phyloP scores from a whole-genome alignment of 495 filamentous ascomycete species.

The Penicillium manginii region DNA sequence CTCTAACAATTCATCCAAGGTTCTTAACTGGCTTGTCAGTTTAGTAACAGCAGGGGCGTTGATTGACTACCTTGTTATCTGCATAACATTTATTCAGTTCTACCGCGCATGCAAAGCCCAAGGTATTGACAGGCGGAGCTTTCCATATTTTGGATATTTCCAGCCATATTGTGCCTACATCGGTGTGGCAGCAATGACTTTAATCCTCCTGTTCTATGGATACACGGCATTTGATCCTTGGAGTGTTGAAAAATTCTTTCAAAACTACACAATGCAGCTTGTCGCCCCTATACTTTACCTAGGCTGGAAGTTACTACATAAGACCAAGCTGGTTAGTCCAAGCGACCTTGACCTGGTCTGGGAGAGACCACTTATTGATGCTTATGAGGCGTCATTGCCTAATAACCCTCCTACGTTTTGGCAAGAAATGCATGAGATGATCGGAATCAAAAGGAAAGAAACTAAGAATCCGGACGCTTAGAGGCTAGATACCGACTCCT shows the following conservation, averaged over 20 bases:
- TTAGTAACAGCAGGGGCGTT: conserved; percentile 47
- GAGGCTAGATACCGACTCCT: not conserved
- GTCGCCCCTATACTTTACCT: conserved; percentile 51
- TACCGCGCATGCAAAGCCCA: conserved; percentile 62
- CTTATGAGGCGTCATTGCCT: conserved; percentile 32
- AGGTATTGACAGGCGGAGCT: conserved; percentile 51
- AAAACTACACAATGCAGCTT: conserved; percentile 60
- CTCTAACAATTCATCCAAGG: conserved; percentile 32
- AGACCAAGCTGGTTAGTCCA: conserved; percentile 51
- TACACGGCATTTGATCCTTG: conserved; percentile 58
- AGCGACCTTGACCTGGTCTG: conserved; percentile 59
- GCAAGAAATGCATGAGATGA: conserved; percentile 28
- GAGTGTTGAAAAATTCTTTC: conserved; percentile 55
- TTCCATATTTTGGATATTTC: not conserved
- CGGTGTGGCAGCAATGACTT: not conserved
- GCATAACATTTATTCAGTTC: conserved; percentile 63
- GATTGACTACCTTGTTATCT: conserved; percentile 59
- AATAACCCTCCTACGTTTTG: conserved; percentile 30
- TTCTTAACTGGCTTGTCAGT: conserved; percentile 38
- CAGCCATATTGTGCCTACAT: conserved; percentile 1
- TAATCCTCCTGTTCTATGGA: conserved; percentile 53
- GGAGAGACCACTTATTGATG: conserved; percentile 46
- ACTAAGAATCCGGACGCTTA: not conserved
- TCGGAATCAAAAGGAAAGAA: conserved; percentile 11
- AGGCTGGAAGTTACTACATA: conserved; percentile 60